Evolutionary conservation across 2,329 filamentous ascomycete species (phyloP), one percentile per base, ranked within the genome.

Genomic region (Fusarium nanum): DNA sequence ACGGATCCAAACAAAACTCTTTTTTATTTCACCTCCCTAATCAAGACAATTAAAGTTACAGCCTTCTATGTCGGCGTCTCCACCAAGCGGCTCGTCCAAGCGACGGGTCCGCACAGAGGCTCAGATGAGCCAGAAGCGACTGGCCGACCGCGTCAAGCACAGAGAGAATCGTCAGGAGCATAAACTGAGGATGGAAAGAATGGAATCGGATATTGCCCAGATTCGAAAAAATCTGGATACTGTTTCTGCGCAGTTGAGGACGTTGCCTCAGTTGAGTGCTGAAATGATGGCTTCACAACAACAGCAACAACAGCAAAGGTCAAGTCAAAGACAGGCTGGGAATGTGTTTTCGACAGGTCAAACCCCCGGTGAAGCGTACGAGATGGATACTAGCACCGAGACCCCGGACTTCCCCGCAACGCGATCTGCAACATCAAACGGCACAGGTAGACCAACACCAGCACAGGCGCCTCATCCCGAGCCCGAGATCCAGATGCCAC

Each of bases 91-190:
- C 57, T 48, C 69, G 34, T 45, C 68, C 54, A 71, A 65, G 46
- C 61, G 64, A 42, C 60, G 70, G 48, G 59, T 71, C 34, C 71
- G 74, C 49, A 76, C 67, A 44, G 74, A 76, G 22, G 72, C 68
- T 47, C 74, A 76, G 32, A 63, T 76, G 58, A 72, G 59, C 64
- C 74, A 75, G 46, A 76, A 76, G 56, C 62, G 74, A n/a, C 60
- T 65, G 20, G 66, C 67, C 12, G 75, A 76, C 37, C 68, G 67
- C 47, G 45, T 75, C 50, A 76, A 76, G 42, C 75, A 76, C 52
- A 71, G 66, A 18, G 62, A 70, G 46, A 76, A 76, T 48, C 65
- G 75, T 0, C 71, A 71, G 27, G 72, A 76, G 55, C 73, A 70
- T 56, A 76, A 76, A 52, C 37, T 53, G 2, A 68, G 75, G 1